phyloP scores from a whole-genome alignment of 345 rosid genomes.

The Arabidopsis thaliana region TAIR10.1 NC_003074.8:4886001-4886500 shows the following conservation, averaged over 20 bases:
- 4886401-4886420: slow-evolving; percentile 5
- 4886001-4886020: too few species aligned
- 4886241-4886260: background rate
- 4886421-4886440: background rate
- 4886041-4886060: background rate
- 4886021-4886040: background rate
- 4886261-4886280: background rate
- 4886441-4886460: background rate
- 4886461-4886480: background rate
- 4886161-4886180: background rate
- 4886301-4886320: background rate
- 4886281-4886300: background rate
- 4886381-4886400: background rate
- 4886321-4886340: slow-evolving; percentile 2
- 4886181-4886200: background rate
- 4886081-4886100: background rate
- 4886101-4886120: background rate
- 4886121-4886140: background rate
- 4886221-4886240: background rate
- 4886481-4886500: slow-evolving; percentile 1
- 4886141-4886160: slow-evolving; percentile 8
- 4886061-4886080: background rate
- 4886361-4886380: slow-evolving; percentile 19
- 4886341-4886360: slow-evolving; percentile 5
- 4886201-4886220: background rate